A percentile compares a stretch with the other conserved stretches of the same genome.
These are phyloP conservation scores for Pharnaceum exiguum DNA, from an alignment of 148 eudicot genomes.

Conservation along the genomic window DNA sequence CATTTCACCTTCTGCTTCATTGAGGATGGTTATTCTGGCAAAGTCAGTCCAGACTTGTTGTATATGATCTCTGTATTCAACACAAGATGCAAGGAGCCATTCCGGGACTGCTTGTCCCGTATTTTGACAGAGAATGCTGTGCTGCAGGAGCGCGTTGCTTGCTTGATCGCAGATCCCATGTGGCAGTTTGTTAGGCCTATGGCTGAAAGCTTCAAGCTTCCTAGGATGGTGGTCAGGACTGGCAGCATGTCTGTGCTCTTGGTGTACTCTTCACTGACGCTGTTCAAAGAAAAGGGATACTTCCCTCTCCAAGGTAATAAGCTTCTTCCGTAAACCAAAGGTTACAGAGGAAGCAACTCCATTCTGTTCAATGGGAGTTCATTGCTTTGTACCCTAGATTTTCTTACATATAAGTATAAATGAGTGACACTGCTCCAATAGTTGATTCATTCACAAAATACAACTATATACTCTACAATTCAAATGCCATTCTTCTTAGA, in stretches of 20 bases:
- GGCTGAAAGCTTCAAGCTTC: not conserved
- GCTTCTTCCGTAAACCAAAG: no score
- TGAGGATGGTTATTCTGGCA: slow-evolving; percentile 7
- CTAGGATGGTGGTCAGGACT: not conserved
- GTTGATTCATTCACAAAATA: no score
- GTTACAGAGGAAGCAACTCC: no score
- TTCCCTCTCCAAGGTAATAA: not conserved
- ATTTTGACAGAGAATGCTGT: not conserved
- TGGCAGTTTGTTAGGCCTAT: not conserved
- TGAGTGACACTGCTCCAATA: no score
- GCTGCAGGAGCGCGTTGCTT: not conserved
- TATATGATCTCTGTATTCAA: no score
- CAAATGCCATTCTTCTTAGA: no score
- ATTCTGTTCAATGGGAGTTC: no score
- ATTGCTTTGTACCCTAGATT: no score
- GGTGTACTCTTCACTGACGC: not conserved
- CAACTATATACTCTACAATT: no score
- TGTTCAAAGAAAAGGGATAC: not conserved
- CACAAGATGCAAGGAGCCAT: not conserved
- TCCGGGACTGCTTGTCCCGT: not conserved
- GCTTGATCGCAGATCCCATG: not conserved
- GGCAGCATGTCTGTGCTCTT: not conserved
- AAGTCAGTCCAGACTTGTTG: not conserved
- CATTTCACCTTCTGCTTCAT: slow-evolving; percentile 29
- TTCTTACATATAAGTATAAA: no score